Base-by-base conservation (phyloP, 2,329 filamentous ascomycete species). In the Colletotrichum tropicicola region DNA sequence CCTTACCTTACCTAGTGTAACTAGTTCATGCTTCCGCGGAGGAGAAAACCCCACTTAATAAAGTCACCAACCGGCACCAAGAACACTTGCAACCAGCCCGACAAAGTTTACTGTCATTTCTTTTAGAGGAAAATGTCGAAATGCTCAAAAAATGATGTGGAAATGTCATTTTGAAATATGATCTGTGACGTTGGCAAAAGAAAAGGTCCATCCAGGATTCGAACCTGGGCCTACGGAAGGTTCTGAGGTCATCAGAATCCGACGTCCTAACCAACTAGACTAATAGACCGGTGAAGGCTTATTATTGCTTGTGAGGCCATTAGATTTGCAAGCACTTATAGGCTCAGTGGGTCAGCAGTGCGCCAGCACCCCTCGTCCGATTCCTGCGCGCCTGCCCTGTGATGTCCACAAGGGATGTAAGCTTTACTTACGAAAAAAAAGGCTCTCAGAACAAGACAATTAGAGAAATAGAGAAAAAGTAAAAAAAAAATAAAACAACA, bases 251-350 rank as follows among this genome's bases (percentile, higher is more conserved):
- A 30, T 65, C 62, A 65, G 62, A 65, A 65, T 65, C 62, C 62
- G 62, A 65, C 62, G 58, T 65, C 62, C 62, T 65, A 65, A 65
- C 62, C 62, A 65, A 65, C 62, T 65, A 62, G 62, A 65, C 62
- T 65, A 65, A 65, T 65, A 65, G 62, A 65, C 62, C 62, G 2
- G 6, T 4, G 0, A 2, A 4, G 19, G 4, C 28, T 27, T 13
- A 4, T 32, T 13, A 1, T 6, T 6, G 3, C 10, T 27, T n/a
- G 6, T 3, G 7, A 35, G 3, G 1, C 7, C n/a, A 1, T 12
- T 30, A 30, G 28, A 3, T 30, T 30, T 4, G n/a, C n/a, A n/a
- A n/a, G n/a, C n/a, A n/a, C n/a, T n/a, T n/a, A n/a, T n/a, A n/a
- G n/a, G n/a, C n/a, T n/a, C n/a, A n/a, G n/a, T n/a, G n/a, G n/a